Base-by-base conservation (phyloP, 441 rosid genomes). In the Viola pubescens region DNA sequence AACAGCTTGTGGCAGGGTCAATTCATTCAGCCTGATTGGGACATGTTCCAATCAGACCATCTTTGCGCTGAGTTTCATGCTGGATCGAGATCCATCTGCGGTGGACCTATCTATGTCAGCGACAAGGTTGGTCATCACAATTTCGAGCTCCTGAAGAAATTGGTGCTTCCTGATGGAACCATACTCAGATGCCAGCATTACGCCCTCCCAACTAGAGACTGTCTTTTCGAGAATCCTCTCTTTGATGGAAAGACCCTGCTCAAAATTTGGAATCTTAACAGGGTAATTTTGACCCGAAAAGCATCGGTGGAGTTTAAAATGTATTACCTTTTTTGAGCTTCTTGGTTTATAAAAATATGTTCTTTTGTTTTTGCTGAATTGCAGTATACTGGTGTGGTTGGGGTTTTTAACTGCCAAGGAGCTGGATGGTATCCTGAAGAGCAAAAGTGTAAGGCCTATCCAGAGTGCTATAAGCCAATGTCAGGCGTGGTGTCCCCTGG, bases 1-100 rank as follows among this genome's bases (percentile, higher is more conserved):
- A 48, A 48, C 12, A 48, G 52, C 52, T 26, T 51, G 54, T 52
- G 56, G 41, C 34, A 7, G 40, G 56, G 56, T 7, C 34, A 52
- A 3, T 52, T 52, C n/a, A 52, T 52, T 7, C 56, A 52, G 5
- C 56, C 41, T 9, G 4, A 52, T 52, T 52, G 56, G 56, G 13
- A 34, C 41, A 26, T 52, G 56, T 37, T 52, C 56, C 41, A 52
- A 26, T 34, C 56, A 7, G 37, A 3, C 11, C 55, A 52, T 19
- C 13, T 19, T 3, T 52, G 55, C 14, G 55, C 40, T 4, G 55
- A 52, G 55, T 52, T 16, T 19, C 55, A 34, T 34, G 40, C 55
- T 26, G 40, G 10, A 26, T 52, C 55, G 9, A 52, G 55, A 19
- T 37, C 41, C 41, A 52, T 4, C 8, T 52, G 11, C 2, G 55